Evolutionary conservation across 139 green algal species (phyloP).

Genomic region (Chloropicon primus): DNA sequence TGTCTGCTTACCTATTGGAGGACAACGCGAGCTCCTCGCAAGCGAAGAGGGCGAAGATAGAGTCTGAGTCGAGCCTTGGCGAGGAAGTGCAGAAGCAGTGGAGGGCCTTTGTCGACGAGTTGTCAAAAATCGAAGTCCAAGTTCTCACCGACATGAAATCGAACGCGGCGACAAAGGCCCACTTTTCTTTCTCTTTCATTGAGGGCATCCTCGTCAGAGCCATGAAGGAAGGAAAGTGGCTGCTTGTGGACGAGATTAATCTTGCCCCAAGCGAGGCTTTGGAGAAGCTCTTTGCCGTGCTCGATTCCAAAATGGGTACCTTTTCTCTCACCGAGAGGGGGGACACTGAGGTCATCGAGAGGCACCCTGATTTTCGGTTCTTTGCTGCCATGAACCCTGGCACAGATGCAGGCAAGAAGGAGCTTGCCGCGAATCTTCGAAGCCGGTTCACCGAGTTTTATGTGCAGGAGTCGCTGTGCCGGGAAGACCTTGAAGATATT

Average conservation of each 20-base stretch:
- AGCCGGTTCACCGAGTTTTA: slow-evolving; percentile 92
- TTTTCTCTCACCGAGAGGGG: slow-evolving; percentile 71
- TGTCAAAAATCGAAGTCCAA: neutral
- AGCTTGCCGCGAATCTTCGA: slow-evolving; percentile 70
- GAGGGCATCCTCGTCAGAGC: slow-evolving; percentile 82
- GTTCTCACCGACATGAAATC: neutral
- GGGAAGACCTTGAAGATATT: slow-evolving; percentile 68
- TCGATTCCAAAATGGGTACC: slow-evolving; percentile 51
- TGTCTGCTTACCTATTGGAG: neutral
- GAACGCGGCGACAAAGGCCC: neutral
- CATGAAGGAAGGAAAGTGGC: slow-evolving; percentile 78
- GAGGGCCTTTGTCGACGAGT: neutral
- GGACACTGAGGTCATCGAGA: slow-evolving; percentile 43
- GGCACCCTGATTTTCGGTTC: slow-evolving; percentile 82
- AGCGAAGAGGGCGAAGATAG: neutral
- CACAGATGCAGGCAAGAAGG: slow-evolving; percentile 86
- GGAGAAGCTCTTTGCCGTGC: slow-evolving; percentile 64
- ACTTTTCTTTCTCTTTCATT: slow-evolving; percentile 86
- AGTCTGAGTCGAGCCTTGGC: neutral
- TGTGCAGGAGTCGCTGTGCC: slow-evolving; percentile 56
- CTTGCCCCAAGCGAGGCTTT: slow-evolving; percentile 34
- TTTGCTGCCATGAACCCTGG: slow-evolving; percentile 97
- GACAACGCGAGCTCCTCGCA: neutral
- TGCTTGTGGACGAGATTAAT: slow-evolving; percentile 90
- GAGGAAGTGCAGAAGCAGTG: neutral